A percentile compares a stretch with the other conserved stretches of the same genome.
phyloP scores from a whole-genome alignment of 352 stramenopile species.

The Pythium oligandrum region DNA sequence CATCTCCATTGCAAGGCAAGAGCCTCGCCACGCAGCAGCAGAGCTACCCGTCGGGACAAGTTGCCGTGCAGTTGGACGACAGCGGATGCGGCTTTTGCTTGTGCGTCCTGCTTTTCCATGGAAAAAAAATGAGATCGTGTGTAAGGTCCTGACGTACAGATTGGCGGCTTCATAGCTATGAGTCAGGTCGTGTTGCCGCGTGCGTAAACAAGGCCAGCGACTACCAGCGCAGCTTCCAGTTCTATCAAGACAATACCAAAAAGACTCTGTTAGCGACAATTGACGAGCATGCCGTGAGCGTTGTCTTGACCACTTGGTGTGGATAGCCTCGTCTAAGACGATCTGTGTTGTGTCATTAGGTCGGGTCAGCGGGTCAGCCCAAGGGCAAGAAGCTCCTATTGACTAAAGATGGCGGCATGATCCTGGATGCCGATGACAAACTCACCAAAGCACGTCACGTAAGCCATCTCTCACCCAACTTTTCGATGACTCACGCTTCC shows the following conservation, averaged over 20 bases:
- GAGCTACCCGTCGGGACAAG: constrained; percentile 35
- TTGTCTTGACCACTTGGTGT: too few relatives aligned
- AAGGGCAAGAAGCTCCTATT: constrained; percentile 58
- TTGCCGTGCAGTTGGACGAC: constrained; percentile 51
- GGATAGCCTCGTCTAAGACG: too few relatives aligned
- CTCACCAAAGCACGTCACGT: constrained; percentile 41
- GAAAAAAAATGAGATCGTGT: too few relatives aligned
- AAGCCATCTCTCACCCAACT: not conserved
- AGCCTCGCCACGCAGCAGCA: constrained; percentile 10
- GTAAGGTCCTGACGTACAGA: too few relatives aligned
- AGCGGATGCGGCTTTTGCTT: constrained; percentile 68
- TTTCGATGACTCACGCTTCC: not conserved
- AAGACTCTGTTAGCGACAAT: constrained; percentile 52
- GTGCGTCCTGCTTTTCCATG: constrained; percentile 19
- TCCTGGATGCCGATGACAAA: constrained; percentile 39
- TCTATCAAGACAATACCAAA: constrained; percentile 60
- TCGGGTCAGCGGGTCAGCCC: constrained; percentile 49
- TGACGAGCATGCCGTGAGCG: constrained; percentile 57
- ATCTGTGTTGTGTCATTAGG: constrained; percentile 19
- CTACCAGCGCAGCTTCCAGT: constrained; percentile 59
- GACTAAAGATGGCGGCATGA: constrained; percentile 56
- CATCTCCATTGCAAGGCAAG: not conserved
- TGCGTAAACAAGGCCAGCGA: constrained; percentile 70
- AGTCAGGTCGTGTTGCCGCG: constrained; percentile 55
- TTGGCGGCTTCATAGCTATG: constrained; percentile 28